Evolutionary conservation across 176 grass and related monocot genomes (phyloP).

Genomic region (Oryza nivara): DNA sequence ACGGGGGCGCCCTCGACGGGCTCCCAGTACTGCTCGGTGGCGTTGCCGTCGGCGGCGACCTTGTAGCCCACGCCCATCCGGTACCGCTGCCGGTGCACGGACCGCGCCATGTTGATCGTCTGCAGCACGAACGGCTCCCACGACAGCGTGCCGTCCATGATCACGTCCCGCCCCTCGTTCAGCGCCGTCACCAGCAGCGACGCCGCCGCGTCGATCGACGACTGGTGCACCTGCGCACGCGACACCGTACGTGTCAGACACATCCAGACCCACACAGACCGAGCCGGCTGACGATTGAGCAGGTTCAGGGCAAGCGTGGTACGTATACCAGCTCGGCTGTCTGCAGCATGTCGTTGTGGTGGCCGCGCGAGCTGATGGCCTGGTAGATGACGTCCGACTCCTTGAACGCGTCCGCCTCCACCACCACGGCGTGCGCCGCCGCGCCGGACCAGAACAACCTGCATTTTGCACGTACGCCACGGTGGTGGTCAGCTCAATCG

Average conservation of each 20-base stretch:
- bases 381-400: conserved; percentile 87
- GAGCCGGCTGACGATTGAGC: background rate
- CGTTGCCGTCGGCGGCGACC: conserved; percentile 62
- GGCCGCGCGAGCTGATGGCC: conserved; percentile 79
- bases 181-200: conserved; percentile 96
- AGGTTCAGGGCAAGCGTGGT: background rate
- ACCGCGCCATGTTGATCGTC: conserved; percentile 80
- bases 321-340: conserved; percentile 81
- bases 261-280: no score
- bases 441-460: conserved; percentile 84
- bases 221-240: conserved; percentile 80
- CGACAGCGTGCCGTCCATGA: conserved; percentile 94
- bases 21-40: conserved; percentile 94
- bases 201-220: conserved; percentile 86
- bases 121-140: conserved; percentile 95
- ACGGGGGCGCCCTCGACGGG: conserved; percentile 11
- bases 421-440: conserved; percentile 69
- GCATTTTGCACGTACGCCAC: background rate
- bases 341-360: conserved; percentile 92
- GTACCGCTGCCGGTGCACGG: conserved; percentile 81
- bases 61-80: conserved; percentile 93
- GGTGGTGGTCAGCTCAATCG: background rate
- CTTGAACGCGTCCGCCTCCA: conserved; percentile 97
- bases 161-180: conserved; percentile 94
- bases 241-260: no score